These are phyloP conservation scores for Arabidopsis lyrata DNA, from an alignment of 441 rosid genomes.

Conservation along the genomic window DNA sequence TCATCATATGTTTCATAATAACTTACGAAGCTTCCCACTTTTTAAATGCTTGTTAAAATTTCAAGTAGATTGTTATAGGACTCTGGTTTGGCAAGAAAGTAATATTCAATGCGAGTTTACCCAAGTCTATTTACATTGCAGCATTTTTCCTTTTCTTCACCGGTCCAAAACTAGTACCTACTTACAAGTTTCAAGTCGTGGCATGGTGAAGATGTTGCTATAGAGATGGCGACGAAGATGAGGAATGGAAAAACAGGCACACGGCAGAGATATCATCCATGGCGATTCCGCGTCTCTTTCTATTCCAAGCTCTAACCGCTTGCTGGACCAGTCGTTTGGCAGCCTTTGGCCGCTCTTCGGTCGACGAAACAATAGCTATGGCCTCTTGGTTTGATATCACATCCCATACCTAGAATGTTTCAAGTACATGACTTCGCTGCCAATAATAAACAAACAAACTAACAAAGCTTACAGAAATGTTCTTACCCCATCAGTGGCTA, in stretches of 20 bases:
- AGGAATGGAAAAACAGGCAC: conserved; percentile 83
- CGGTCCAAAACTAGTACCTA: conserved; percentile 39
- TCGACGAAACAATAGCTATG: conserved; percentile 64
- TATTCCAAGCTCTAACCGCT: conserved; percentile 75
- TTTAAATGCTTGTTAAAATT: neutral
- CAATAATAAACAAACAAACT: neutral
- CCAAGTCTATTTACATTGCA: conserved; percentile 24
- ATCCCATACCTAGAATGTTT: conserved; percentile 78
- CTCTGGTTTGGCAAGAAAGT: neutral
- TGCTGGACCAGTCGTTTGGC: conserved; percentile 70
- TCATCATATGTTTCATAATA: neutral
- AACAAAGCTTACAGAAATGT: neutral
- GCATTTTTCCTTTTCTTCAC: neutral
- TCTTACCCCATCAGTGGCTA: conserved; percentile 94
- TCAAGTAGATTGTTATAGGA: neutral
- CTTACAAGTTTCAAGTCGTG: conserved; percentile 42
- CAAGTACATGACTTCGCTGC: neutral
- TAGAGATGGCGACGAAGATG: conserved; percentile 37
- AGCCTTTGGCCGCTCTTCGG: conserved; percentile 63
- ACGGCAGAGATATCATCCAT: conserved; percentile 95
- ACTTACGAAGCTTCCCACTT: neutral
- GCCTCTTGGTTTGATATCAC: conserved; percentile 93
- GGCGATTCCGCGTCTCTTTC: conserved; percentile 76
- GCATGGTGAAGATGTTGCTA: conserved; percentile 39
- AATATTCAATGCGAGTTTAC: neutral